A percentile compares a stretch with the other conserved stretches of the same genome.
These are phyloP conservation scores for Tetrahymena malaccensis DNA, from an alignment of 73 alveolate species.

Conservation along the genomic window DNA sequence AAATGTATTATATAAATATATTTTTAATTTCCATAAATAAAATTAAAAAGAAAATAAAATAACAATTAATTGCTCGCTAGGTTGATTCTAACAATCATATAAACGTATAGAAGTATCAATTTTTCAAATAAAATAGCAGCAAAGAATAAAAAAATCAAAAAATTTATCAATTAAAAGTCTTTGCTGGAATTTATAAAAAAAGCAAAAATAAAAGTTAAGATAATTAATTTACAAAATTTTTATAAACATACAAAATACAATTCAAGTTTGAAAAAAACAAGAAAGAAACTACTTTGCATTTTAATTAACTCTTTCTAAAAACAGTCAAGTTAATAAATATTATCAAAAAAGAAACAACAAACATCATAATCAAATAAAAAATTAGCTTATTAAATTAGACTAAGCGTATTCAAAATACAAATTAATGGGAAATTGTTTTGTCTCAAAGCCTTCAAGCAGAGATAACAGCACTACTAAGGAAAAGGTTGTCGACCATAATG, in stretches of 20 bases:
- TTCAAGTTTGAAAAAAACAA: not conserved
- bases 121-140: not conserved
- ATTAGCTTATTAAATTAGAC: not conserved
- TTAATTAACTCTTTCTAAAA: not conserved
- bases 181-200: not conserved
- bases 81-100: not conserved
- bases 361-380: not conserved
- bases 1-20: not conserved
- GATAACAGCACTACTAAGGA: not conserved
- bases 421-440: slow-evolving; percentile 40
- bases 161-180: not conserved
- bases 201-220: not conserved
- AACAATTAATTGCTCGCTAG: not conserved
- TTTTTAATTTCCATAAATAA: not conserved
- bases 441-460: slow-evolving; percentile 12
- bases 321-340: not conserved
- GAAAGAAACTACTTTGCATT: not conserved
- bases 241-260: not conserved
- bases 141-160: not conserved
- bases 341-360: not conserved
- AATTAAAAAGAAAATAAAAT: not conserved
- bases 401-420: not conserved
- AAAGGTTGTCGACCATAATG: not conserved
- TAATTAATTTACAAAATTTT: not conserved
- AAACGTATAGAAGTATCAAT: not conserved